phyloP scores from a whole-genome alignment of 495 filamentous ascomycete genomes.

The Penicillium paxilli region DNA sequence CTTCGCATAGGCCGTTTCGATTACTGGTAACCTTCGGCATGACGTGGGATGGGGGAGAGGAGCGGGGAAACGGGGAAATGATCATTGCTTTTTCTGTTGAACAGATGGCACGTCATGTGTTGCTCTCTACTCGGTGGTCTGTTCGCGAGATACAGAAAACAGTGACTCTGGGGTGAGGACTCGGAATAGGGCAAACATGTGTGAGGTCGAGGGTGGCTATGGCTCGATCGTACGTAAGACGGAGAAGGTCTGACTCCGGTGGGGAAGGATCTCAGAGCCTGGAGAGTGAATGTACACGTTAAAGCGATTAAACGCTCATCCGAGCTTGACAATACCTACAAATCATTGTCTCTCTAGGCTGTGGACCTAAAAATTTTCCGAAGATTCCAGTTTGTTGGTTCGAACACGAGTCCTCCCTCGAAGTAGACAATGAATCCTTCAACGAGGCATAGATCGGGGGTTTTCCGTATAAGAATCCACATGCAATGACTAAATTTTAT shows the following conservation, averaged over 20 bases:
- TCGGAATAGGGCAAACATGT: background rate
- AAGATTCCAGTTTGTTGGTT: no score
- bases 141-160: no score
- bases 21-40: background rate
- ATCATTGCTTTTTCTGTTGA: no score
- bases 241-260: background rate
- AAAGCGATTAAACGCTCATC: background rate
- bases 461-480: no score
- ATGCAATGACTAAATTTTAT: no score
- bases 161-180: background rate
- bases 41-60: background rate
- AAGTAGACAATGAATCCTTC: no score
- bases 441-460: no score
- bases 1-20: background rate
- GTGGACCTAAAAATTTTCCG: no score
- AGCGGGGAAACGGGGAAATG: no score
- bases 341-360: no score
- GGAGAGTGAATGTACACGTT: background rate
- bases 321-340: background rate
- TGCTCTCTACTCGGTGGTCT: background rate
- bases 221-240: background rate
- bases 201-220: background rate
- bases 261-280: background rate
- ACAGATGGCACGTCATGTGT: no score
- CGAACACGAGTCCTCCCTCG: no score